Base-by-base conservation (phyloP, 2,329 filamentous ascomycete species). In the Alternaria dauci region DNA sequence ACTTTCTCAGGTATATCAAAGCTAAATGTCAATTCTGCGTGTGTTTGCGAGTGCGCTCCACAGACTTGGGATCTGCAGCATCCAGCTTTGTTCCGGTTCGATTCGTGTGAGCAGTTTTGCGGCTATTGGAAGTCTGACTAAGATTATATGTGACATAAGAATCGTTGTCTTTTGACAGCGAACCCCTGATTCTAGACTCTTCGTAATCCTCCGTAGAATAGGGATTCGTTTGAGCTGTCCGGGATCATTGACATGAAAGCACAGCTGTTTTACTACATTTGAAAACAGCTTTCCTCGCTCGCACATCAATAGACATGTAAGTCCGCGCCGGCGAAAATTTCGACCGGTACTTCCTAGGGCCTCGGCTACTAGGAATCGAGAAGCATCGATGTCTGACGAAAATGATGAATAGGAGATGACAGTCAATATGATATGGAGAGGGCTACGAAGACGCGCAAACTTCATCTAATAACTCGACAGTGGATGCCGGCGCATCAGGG, bases 251-350 rank as follows among this genome's bases (percentile, higher is more conserved):
- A 36, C 1, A 16, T 5, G 32, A 8, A 16, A 36, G 32, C 32
- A 12, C 11, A 6, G 6, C 14, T 16, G 0, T 36, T 16, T 1
- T 2, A 16, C 14, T 2, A n/a, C 5, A 16, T 12, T 1, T 4
- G 2, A 1, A 36, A 14, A n/a, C 2, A 16, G 14, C 5, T 14
- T 16, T 36, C 12, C 7, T 7, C 12, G 5, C 14, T 36, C 32
- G 32, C 32, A 14, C 14, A 36, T 36, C 2, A 5, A 36, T 36
- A 14, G 14, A 0, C 12, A n/a, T 36, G 32, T 16, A 36, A 16
- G 32, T 16, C 6, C 12, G 11, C 5, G 32, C 14, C 9, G 5
- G 2, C 32, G 5, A 36, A 4, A 36, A 5, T 16, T 12, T 1
- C 11, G 32, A 5, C 1, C 2, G 32, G 4, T 2, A 12, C 14